Conservation (phyloP, 2,329 filamentous ascomycete genomes). For the Colletotrichum sp. region DNA sequence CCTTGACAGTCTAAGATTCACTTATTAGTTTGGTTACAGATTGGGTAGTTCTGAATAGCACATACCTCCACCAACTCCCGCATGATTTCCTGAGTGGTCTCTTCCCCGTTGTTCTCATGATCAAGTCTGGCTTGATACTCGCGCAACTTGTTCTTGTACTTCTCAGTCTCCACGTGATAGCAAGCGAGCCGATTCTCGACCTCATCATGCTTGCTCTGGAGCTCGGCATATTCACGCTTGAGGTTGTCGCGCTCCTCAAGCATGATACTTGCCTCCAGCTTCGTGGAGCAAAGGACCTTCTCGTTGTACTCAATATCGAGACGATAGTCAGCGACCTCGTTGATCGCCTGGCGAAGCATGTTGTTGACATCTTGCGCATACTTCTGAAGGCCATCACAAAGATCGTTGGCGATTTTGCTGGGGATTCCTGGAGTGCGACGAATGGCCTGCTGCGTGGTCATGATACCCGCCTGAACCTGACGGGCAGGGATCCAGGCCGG, state of each 20-base stretch:
- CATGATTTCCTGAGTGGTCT: constrained; percentile 25
- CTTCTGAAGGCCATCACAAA: constrained; percentile 18
- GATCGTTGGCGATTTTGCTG: constrained; percentile 16
- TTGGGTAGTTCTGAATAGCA: not conserved
- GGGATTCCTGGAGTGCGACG: constrained; percentile 23
- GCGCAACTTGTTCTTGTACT: constrained; percentile 19
- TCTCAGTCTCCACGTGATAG: constrained; percentile 19
- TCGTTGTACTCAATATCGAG: constrained; percentile 35
- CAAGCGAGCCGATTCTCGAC: constrained; percentile 23
- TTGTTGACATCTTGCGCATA: constrained; percentile 35
- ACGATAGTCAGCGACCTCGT: constrained; percentile 27
- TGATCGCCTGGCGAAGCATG: constrained; percentile 20
- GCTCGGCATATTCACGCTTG: constrained; percentile 27
- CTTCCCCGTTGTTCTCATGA: not conserved
- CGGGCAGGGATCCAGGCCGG: constrained; percentile 20
- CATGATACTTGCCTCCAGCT: constrained; percentile 18
- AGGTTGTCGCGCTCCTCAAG: constrained; percentile 14
- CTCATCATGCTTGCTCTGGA: constrained; percentile 23
- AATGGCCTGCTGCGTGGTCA: constrained; percentile 23
- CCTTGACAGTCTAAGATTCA: not conserved
- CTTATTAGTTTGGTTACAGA: not conserved
- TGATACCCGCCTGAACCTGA: constrained; percentile 20
- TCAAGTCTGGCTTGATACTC: constrained; percentile 17
- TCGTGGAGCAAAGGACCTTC: constrained; percentile 27
- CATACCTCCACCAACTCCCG: constrained; percentile 29